Percentiles rank a stretch among this genome's conserved stretches.
These are phyloP conservation scores for Stenocarpella maydis DNA, from an alignment of 2,329 filamentous ascomycete genomes.

Conservation along the genomic window DNA sequence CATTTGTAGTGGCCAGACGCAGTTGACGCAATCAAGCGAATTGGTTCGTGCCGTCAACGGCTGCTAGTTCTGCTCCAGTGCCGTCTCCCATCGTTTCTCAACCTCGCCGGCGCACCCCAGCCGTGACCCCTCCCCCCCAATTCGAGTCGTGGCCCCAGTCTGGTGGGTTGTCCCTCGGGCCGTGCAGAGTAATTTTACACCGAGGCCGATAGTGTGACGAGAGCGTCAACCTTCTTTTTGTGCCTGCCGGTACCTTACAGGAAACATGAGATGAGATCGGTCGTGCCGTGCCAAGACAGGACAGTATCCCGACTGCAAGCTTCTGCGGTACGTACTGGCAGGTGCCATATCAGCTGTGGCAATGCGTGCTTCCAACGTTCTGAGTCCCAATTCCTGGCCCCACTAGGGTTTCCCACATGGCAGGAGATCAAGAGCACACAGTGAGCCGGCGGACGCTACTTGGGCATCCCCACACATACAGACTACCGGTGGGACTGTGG, in stretches of 20 bases:
- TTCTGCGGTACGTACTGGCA: constrained; percentile 3
- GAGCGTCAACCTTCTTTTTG: constrained; percentile 21
- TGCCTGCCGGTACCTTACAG: constrained; percentile 17
- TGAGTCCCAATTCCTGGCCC: background rate
- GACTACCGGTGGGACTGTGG: constrained; percentile 25
- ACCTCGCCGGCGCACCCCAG: background rate
- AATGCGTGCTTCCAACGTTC: constrained; percentile 1
- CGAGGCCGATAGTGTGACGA: constrained; percentile 16
- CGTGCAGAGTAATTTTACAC: background rate
- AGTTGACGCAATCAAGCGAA: constrained; percentile 25
- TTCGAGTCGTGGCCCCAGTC: constrained; percentile 10
- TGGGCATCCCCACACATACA: constrained; percentile 7
- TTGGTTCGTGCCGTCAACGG: constrained; percentile 26
- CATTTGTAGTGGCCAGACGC: constrained; percentile 1
- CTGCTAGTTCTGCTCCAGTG: constrained; percentile 24
- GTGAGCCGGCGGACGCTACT: background rate
- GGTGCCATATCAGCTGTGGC: background rate
- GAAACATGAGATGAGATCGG: constrained; percentile 22
- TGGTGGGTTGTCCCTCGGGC: constrained; percentile 4
- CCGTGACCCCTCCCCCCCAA: background rate
- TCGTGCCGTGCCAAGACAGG: constrained; percentile 24
- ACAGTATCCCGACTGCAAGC: constrained; percentile 1
- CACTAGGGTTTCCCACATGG: constrained; percentile 20
- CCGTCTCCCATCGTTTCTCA: constrained; percentile 2
- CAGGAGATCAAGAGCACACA: background rate